Evolutionary conservation across 2,329 filamentous ascomycete genomes (phyloP), one percentile per base, ranked within the genome.

Genomic region (Paecilomyces variotii): DNA sequence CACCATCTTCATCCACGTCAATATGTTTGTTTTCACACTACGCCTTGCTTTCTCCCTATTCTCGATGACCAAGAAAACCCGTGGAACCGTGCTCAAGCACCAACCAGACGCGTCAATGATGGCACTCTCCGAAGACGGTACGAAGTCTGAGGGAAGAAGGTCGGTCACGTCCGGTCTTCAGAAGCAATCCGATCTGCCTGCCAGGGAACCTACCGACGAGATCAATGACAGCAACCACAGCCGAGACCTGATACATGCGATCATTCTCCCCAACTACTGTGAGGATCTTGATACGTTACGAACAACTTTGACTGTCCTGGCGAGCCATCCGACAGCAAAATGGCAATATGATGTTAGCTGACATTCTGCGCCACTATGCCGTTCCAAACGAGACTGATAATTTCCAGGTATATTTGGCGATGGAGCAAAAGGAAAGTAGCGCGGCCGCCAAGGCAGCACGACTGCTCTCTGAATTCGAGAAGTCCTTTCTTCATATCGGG

Each of bases 231-330:
- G 79, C 6, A 19, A 5, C 7, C n/a, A 82, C 39, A 74, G 79
- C 49, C 75, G 75, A 26, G 67, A 72, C 55, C 72, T 87, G 57
- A 74, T 88, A 30, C 85, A 89, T 68, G 85, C 83, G 12, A 87
- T 90, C 61, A 78, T 90, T 62, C 79, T 90, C 51, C 87, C 87
- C 19, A 89, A 89, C 67, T 90, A 90, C 75, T 88, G 88, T 71
- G 87, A 90, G 70, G 86, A 89, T 58, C 75, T 85, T 58, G 84
- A 87, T 59, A 88, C 84, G 0, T 76, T 90, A 53, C 80, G 83
- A 62, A 86, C 88, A 68, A 90, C 87, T 0, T 73, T 90, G 24
- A 83, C 86, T 49, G 87, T 90, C 25, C 73, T 90, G 60, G 86
- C 86, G 4, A 86, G 82, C 30, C 87, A 90, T 67, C 80, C 84